Evolutionary conservation across 1,139 yeast genomes (phyloP).

Genomic region (Eremothecium coryli): DNA sequence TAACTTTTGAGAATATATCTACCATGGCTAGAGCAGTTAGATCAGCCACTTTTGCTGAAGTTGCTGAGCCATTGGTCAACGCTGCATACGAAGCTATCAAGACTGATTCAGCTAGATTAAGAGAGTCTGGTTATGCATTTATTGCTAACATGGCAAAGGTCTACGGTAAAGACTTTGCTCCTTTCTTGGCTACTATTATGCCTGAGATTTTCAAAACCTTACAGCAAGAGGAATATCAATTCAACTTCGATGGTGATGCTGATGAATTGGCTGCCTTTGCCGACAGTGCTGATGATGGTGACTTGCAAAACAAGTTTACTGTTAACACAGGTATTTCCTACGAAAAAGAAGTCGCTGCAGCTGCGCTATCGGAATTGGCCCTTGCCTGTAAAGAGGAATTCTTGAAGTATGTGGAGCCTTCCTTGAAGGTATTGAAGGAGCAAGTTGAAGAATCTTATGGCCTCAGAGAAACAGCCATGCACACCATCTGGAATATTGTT

Average conservation of each 20-base stretch:
- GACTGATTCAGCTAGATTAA: conserved; percentile 72
- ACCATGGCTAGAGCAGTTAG: conserved; percentile 97
- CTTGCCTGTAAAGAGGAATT: conserved; percentile 75
- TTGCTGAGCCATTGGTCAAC: conserved; percentile 80
- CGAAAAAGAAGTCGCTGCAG: conserved; percentile 95
- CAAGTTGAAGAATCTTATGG: conserved; percentile 84
- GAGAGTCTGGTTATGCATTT: conserved; percentile 94
- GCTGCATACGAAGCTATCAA: conserved; percentile 77
- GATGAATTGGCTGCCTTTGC: conserved; percentile 32
- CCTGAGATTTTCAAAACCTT: conserved; percentile 80
- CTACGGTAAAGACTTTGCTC: conserved; percentile 81
- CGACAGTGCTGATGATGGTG: conserved; percentile 38
- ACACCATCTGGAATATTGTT: conserved; percentile 74
- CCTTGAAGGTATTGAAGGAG: conserved; percentile 55
- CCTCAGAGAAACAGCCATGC: conserved; percentile 80
- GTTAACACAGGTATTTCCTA: conserved; percentile 92
- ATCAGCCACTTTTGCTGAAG: conserved; percentile 73
- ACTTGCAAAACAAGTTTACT: conserved; percentile 60
- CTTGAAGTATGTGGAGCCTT: conserved; percentile 65
- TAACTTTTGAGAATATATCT: conserved; percentile 86
- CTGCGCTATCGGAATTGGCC: conserved; percentile 85
- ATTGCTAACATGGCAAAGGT: conserved; percentile 92
- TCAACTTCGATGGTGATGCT: conserved; percentile 35
- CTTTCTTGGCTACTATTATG: conserved; percentile 71
- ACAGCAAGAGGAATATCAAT: conserved; percentile 70